Conservation (phyloP, 108 stramenopile species). For the Stephanodiscus minutulus region DNA sequence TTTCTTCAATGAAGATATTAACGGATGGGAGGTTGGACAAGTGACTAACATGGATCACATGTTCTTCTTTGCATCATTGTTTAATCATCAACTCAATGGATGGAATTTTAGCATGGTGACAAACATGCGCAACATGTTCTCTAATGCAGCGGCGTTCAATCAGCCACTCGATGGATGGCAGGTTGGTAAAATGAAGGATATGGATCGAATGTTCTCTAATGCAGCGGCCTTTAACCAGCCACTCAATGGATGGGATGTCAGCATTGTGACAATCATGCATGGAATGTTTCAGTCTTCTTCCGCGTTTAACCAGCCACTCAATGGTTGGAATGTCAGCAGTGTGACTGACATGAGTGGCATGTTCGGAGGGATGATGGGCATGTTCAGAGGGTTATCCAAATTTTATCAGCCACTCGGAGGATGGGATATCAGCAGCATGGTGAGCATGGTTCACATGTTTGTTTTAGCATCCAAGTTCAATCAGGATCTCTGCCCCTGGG, state of each 20-base stretch:
- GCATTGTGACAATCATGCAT: not conserved
- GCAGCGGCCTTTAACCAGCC: not conserved
- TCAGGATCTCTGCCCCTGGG: no score
- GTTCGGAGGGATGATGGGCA: no score
- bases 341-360: no score
- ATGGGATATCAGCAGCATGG: not conserved
- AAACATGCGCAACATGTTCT: not conserved
- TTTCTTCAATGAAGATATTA: not conserved
- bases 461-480: no score
- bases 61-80: not conserved
- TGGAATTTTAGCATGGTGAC: not conserved
- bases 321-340: no score
- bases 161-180: not conserved
- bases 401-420: not conserved
- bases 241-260: not conserved
- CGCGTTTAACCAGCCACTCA: no score
- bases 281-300: not conserved
- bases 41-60: not conserved
- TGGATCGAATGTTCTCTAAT: not conserved
- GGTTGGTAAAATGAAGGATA: not conserved
- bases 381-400: fast-evolving
- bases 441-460: not conserved
- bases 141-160: not conserved
- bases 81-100: not conserved
- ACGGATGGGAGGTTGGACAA: not conserved